Evolutionary conservation across 768 basidiomycete species (phyloP), one percentile per base, ranked within the genome.

Genomic region (Leccinellum albellum): DNA sequence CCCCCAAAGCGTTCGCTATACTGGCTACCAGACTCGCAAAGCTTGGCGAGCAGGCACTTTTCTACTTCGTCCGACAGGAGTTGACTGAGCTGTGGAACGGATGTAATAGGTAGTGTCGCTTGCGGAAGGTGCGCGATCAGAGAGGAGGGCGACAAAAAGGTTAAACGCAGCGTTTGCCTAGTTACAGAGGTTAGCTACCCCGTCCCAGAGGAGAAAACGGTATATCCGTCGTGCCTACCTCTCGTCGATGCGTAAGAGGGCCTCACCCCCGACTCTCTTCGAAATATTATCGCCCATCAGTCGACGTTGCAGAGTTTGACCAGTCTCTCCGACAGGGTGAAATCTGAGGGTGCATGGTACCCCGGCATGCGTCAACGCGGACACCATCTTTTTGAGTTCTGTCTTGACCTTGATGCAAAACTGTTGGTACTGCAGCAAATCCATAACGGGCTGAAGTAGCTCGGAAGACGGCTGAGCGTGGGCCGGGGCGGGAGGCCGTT

Each of bases 81-180:
- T 57, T 91, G 86, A 24, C 78, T 76, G 33, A 95, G 76, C 66
- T 93, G 89, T 6, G 88, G 83, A 23, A 94, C 81, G 3, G 90
- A 89, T 4, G 86, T 82, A 14, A 93, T 83, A 1, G 79, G 66
- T 17, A 92, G 71, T 2, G 88, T 92, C 14, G 90, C 89, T 72
- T 91, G 90, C 6, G 89, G 80, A 21, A 93, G 79, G 67, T 91
- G 88, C 0, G 86, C 90, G n/a, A 80, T 84, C 26, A 94, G 71
- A 10, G 82, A 80, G 12, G 89, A 91, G 15, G 91, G 91, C 0
- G 91, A 86, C 20, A 78, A 65, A 66, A 91, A 86, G 3, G 88
- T 90, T 63, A 94, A 81, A 14, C 89, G 86, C 49, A 93, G 69
- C 0, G 86, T 85, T 61, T 89, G 85, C 61, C 90, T 91, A 17